Base-by-base conservation (phyloP, 805 yeast genomes). In the Lipomyces anomalus region DNA sequence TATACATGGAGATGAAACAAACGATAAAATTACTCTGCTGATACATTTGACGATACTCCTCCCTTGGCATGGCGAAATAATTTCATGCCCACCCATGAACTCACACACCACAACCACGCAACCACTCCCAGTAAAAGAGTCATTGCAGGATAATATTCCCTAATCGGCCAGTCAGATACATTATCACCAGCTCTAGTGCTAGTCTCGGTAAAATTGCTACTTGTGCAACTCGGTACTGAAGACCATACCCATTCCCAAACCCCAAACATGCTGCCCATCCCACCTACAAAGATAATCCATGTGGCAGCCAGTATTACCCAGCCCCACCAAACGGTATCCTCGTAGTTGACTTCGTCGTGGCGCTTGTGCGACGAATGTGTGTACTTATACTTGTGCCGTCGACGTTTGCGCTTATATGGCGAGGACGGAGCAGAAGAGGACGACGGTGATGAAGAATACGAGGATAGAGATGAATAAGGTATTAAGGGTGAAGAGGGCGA, bases 71-170 rank as follows among this genome's bases (percentile, higher is more conserved):
- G 92, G 45, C 87, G 69, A 64, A 85, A 85, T 46, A 84, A 66
- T 62, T 85, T 85, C 74, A 84, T 71, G 30, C 92, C 89, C 37
- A 79, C 69, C 95, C 95, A 85, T 7, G 88, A 77, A 3, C 74
- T 66, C 6, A 79, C 65, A 35, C 88, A 77, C 94, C 95, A 84
- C 4, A 78, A 61, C 84, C 84, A 79, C 1, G 64, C 58, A 16
- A 66, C 60, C 6, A 67, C 69, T 4, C 69, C 66, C 9, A 63
- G 36, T 13, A 53, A 42, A 22, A 70, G 54, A 6, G 66, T 42
- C 4, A 64, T 58, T 5, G 64, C 53, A 1, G 67, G 61, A 50
- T 69, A 67, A 53, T 73, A 73, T 28, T 61, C 61, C 4, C 55
- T 58, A 3, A 71, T 53, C 1, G 74, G 73, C 50, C 63, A 63